A percentile compares a stretch with the other conserved stretches of the same genome.
phyloP scores from a whole-genome alignment of 352 stramenopile species.

The Globisporangium nodosum region DNA sequence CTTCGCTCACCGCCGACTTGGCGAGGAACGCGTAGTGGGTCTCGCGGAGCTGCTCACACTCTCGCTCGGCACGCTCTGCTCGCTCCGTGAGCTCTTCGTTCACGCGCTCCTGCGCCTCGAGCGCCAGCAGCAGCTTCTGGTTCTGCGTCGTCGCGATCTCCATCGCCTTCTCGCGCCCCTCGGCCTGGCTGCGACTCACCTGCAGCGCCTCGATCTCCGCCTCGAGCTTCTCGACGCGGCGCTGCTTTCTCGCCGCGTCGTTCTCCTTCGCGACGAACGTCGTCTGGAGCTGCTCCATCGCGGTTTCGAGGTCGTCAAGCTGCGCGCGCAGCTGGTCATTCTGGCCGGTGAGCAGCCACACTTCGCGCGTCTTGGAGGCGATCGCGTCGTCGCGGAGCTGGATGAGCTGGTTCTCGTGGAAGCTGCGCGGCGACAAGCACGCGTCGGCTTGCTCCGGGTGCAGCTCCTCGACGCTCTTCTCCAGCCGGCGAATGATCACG shows the following conservation, averaged over 20 bases:
- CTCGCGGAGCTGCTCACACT: constrained; percentile 35
- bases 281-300: constrained; percentile 57
- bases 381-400: constrained; percentile 69
- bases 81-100: constrained; percentile 20
- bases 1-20: constrained; percentile 28
- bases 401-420: constrained; percentile 69
- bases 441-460: constrained; percentile 43
- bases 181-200: constrained; percentile 35
- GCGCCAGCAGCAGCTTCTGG: constrained; percentile 52
- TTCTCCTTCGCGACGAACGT: constrained; percentile 54
- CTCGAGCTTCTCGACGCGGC: constrained; percentile 51
- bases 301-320: constrained; percentile 58
- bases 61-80: constrained; percentile 21
- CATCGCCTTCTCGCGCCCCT: constrained; percentile 63
- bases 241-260: constrained; percentile 42
- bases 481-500: constrained; percentile 28
- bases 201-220: constrained; percentile 50
- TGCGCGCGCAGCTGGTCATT: constrained; percentile 64
- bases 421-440: constrained; percentile 68
- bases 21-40: constrained; percentile 24
- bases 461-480: constrained; percentile 39
- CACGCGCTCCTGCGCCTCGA: constrained; percentile 48
- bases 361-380: constrained; percentile 56
- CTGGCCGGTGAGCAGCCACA: constrained; percentile 60
- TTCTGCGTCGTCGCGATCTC: constrained; percentile 77